phyloP scores from a whole-genome alignment of 495 filamentous ascomycete genomes.

The Glonium stellatum region DNA sequence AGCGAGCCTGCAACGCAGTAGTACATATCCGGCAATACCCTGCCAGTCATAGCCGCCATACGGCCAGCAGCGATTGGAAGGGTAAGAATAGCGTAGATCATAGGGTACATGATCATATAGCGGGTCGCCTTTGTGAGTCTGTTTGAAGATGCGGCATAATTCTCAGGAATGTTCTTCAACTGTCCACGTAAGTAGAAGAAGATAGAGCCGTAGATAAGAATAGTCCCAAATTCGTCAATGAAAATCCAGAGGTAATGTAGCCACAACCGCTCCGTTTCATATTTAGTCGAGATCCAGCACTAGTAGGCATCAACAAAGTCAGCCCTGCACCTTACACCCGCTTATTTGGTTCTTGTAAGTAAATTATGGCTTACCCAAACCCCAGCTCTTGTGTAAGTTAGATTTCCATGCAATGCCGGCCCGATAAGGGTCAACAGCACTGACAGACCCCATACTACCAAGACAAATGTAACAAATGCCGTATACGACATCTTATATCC shows the following conservation, averaged over 20 bases:
- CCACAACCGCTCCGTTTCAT: constrained; percentile 56
- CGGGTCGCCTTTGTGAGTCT: constrained; percentile 44
- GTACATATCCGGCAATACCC: constrained; percentile 47
- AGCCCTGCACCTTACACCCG: too few species aligned
- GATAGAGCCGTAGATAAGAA: constrained; percentile 57
- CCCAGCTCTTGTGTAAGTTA: constrained; percentile 32
- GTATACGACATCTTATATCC: constrained; percentile 27
- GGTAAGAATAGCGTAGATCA: constrained; percentile 66
- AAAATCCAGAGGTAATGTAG: constrained; percentile 80
- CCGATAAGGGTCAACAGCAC: constrained; percentile 30
- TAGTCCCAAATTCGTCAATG: constrained; percentile 57
- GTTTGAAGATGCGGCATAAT: constrained; percentile 10
- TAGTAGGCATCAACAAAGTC: too few species aligned
- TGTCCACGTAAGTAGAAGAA: constrained; percentile 49
- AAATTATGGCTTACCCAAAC: constrained; percentile 37
- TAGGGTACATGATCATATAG: constrained; percentile 68
- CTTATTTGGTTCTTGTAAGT: too few species aligned
- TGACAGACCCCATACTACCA: constrained; percentile 25
- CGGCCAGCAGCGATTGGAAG: constrained; percentile 63
- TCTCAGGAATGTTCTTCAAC: constrained; percentile 36
- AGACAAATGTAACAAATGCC: constrained; percentile 26
- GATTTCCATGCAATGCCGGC: constrained; percentile 22
- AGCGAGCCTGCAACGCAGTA: constrained; percentile 65
- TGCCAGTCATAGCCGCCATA: constrained; percentile 56
- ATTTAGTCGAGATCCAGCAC: constrained; percentile 65